A percentile compares a stretch with the other conserved stretches of the same genome.
Evolutionary conservation across 2,329 filamentous ascomycete species (phyloP).

Genomic region (Epichloe coenophiala): DNA sequence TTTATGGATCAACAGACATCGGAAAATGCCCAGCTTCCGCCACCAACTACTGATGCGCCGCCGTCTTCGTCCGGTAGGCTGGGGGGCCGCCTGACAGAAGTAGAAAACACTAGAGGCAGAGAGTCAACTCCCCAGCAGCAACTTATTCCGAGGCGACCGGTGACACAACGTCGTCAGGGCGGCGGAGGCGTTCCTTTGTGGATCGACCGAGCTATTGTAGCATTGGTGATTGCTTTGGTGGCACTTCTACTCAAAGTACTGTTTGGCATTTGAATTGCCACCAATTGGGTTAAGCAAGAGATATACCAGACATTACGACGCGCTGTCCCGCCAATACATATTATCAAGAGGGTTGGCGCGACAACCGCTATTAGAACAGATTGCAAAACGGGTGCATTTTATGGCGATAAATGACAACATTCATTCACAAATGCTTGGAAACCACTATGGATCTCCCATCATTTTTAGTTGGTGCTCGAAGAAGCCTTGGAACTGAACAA

Average conservation of each 20-base stretch:
- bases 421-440: too few species aligned
- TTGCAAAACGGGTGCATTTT: too few species aligned
- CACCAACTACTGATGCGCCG: neutral
- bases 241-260: conserved; percentile 53
- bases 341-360: too few species aligned
- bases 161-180: conserved; percentile 5
- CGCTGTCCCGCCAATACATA: too few species aligned
- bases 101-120: neutral
- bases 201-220: conserved; percentile 71
- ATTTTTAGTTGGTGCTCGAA: too few species aligned
- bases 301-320: too few species aligned
- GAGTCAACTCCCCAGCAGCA: neutral
- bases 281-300: too few species aligned
- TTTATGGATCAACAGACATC: conserved; percentile 8
- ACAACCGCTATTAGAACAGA: too few species aligned
- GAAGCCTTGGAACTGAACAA: too few species aligned
- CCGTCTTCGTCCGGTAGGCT: neutral
- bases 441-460: too few species aligned
- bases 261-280: conserved; percentile 10
- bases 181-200: conserved; percentile 50
- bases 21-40: neutral
- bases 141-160: conserved; percentile 5
- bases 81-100: neutral
- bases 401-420: too few species aligned
- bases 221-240: conserved; percentile 53